Percentiles rank a stretch among this genome's conserved stretches.
Evolutionary conservation across 768 basidiomycete genomes (phyloP).

Genomic region (Paxillus rubicundulus): DNA sequence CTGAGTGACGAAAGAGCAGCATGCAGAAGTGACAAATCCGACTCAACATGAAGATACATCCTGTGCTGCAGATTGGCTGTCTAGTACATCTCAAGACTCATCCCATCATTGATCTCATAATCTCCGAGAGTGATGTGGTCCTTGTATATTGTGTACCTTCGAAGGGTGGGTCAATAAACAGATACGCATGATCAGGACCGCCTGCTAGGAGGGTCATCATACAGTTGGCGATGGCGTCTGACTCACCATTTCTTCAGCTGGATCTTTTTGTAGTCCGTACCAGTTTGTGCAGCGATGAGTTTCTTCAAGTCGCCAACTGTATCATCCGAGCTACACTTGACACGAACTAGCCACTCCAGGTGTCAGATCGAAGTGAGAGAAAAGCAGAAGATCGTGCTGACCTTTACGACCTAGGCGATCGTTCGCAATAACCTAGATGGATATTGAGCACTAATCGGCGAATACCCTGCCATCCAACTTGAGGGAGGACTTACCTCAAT

Average conservation of each 20-base stretch:
- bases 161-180: neutral
- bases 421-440: constrained; percentile 82
- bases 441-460: constrained; percentile 1
- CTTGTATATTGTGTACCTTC: constrained; percentile 92
- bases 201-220: neutral
- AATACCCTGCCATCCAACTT: neutral
- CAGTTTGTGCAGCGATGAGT: constrained; percentile 94
- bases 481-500: constrained; percentile 45
- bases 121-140: constrained; percentile 93
- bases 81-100: constrained; percentile 92
- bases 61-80: neutral
- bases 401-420: constrained; percentile 95
- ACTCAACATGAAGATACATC: constrained; percentile 5
- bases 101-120: constrained; percentile 91
- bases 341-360: constrained; percentile 63
- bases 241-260: constrained; percentile 94
- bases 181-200: neutral
- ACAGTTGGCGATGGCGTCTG: neutral
- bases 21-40: neutral
- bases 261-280: constrained; percentile 83
- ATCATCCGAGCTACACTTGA: constrained; percentile 93
- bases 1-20: neutral
- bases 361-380: constrained; percentile 3
- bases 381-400: constrained; percentile 24
- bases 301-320: constrained; percentile 97